Conservation (phyloP, 2,329 filamentous ascomycete species). For the Dryadomyces sulphureus region DNA sequence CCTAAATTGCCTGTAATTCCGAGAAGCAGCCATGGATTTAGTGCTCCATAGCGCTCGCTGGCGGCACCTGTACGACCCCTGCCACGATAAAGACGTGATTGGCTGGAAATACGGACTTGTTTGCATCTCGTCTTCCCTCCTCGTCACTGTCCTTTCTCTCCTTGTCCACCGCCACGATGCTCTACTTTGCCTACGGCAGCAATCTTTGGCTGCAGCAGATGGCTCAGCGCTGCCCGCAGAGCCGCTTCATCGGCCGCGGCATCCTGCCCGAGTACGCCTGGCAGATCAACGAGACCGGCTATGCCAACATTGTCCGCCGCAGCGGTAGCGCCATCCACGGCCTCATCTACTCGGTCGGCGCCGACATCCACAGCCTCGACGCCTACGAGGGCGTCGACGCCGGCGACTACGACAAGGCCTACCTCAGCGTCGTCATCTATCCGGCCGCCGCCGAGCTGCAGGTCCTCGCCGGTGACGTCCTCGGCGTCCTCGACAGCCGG, state of each 20-base stretch:
- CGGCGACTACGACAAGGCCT: slow-evolving; percentile 22
- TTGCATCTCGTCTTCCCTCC: no score
- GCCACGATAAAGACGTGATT: no score
- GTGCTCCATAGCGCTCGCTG: no score
- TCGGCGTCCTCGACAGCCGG: slow-evolving; percentile 7
- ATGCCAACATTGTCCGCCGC: slow-evolving; percentile 24
- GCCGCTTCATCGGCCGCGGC: slow-evolving; percentile 23
- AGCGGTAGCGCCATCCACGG: slow-evolving; percentile 18
- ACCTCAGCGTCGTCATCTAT: slow-evolving; percentile 19
- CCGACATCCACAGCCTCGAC: neutral
- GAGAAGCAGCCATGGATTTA: no score
- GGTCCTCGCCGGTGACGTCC: neutral
- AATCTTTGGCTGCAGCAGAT: slow-evolving; percentile 29
- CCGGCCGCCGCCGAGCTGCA: slow-evolving; percentile 14
- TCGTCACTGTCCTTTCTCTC: no score
- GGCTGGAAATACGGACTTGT: no score
- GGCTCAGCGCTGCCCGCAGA: slow-evolving; percentile 26
- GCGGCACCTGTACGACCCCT: no score
- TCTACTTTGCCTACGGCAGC: slow-evolving; percentile 31
- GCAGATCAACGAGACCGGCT: slow-evolving; percentile 31
- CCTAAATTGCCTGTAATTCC: no score
- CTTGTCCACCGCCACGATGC: no score
- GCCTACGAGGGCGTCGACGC: slow-evolving; percentile 23
- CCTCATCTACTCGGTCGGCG: slow-evolving; percentile 20
- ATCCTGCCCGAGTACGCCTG: slow-evolving; percentile 24